Evolutionary conservation across 805 yeast genomes (phyloP).

Genomic region (Saccharomycopsis synnaedendra): DNA sequence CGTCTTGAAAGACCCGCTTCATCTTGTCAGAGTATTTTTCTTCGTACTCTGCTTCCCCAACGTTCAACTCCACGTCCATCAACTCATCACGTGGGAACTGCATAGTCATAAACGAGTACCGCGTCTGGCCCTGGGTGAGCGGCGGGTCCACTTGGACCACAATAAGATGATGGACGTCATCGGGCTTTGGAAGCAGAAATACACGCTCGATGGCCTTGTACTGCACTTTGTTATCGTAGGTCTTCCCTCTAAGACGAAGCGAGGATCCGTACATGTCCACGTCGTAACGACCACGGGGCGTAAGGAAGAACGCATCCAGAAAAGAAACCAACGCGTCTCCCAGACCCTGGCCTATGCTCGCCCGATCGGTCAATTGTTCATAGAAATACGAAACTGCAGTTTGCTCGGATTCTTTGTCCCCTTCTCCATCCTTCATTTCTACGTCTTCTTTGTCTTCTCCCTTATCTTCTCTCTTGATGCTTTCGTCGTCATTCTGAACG

Average conservation of each 20-base stretch:
- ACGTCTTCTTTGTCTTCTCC: conserved; percentile 24
- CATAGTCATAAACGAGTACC: conserved; percentile 83
- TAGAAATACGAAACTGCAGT: conserved; percentile 78
- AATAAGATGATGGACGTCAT: conserved; percentile 80
- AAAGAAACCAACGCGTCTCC: conserved; percentile 94
- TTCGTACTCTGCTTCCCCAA: conserved; percentile 74
- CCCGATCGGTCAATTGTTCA: conserved; percentile 84
- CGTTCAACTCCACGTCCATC: conserved; percentile 77
- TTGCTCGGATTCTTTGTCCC: conserved; percentile 32
- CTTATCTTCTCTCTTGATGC: conserved; percentile 26
- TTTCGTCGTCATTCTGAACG: conserved; percentile 36
- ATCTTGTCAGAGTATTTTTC: conserved; percentile 63
- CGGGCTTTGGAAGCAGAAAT: conserved; percentile 88
- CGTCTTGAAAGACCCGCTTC: conserved; percentile 57
- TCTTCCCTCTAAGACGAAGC: conserved; percentile 89
- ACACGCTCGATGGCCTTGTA: conserved; percentile 83
- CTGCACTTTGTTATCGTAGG: conserved; percentile 92
- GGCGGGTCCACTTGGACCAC: conserved; percentile 95
- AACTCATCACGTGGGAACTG: conserved; percentile 89
- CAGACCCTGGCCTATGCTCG: conserved; percentile 87
- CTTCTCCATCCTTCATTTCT: conserved; percentile 22
- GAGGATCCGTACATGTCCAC: conserved; percentile 85
- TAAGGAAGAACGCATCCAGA: conserved; percentile 79
- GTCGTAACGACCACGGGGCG: conserved; percentile 98
- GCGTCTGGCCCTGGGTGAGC: conserved; percentile 93